Evolutionary conservation across 2,329 filamentous ascomycete species (phyloP), one percentile per base, ranked within the genome.

Genomic region (Cordyceps fumosorosea): DNA sequence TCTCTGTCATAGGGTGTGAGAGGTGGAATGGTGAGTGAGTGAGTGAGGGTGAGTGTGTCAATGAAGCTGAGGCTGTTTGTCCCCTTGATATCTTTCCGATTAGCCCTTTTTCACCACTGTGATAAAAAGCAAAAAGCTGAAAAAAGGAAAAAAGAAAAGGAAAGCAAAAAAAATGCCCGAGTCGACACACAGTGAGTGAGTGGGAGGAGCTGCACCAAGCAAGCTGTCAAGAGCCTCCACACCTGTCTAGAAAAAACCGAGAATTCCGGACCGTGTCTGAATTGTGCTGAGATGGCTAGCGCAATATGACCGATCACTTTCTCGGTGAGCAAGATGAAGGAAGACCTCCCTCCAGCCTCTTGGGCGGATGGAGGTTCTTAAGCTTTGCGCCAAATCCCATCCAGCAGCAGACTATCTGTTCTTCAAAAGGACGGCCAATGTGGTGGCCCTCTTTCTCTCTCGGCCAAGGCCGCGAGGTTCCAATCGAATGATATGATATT

Each of bases 281-380:
- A 55, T 56, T 61, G 34, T 42, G 34, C 8, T 37, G 10, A 12
- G 37, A n/a, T 48, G 18, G 51, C 59, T 56, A 55, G 51, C 22
- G 59, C 24, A 11, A 42, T 26, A 20, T 55, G 59, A 61, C 55
- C 5, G 4, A 50, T 55, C 59, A 55, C 20, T 61, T 55, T 22
- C 26, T 3, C 26, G 26, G 6, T 6, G 3, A 14, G 14, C 29
- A 37, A 37, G 11, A 37, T 4, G 26, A 37, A 37, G 11, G 34
- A 37, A 37, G 10, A 37, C 3, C n/a, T n/a, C n/a, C 34, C 34
- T 29, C 26, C 34, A 12, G 34, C 34, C 34, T 37, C 11, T 37
- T 6, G 34, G 34, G 34, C 34, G 3, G 34, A 37, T 37, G 34
- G 34, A 12, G 34, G 10, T 37, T 37, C 11, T 37, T 12, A 29